Evolutionary conservation across 352 stramenopile genomes (phyloP).

Genomic region (Achlya hypogyna): DNA sequence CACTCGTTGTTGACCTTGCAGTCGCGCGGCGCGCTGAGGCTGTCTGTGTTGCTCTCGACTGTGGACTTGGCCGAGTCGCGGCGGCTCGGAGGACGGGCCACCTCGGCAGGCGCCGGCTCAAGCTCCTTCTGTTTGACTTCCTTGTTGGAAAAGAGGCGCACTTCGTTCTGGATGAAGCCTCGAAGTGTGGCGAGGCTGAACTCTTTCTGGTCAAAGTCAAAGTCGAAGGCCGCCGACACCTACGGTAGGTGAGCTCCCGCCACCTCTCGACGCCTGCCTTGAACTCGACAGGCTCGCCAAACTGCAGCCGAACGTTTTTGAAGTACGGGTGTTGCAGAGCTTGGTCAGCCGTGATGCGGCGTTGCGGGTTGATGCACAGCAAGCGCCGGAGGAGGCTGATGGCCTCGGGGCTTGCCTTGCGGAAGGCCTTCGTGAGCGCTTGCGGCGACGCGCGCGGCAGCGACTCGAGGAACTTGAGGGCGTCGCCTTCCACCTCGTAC

Average conservation of each 20-base stretch:
- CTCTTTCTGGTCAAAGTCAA: conserved; percentile 75
- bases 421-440: conserved; percentile 57
- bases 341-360: conserved; percentile 81
- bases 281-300: conserved; percentile 61
- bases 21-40: conserved; percentile 3
- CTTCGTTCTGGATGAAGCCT: conserved; percentile 67
- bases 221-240: conserved; percentile 62
- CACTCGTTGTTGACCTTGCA: conserved; percentile 8
- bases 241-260: neutral
- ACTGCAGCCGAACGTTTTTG: conserved; percentile 53
- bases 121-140: conserved; percentile 28
- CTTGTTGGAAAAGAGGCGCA: conserved; percentile 53
- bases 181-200: conserved; percentile 48
- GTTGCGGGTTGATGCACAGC: conserved; percentile 85
- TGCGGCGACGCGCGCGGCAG: conserved; percentile 61
- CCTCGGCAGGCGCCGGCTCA: neutral
- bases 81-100: neutral
- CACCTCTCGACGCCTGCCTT: neutral
- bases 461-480: conserved; percentile 65
- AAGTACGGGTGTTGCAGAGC: conserved; percentile 90
- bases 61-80: neutral
- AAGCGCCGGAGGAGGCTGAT: conserved; percentile 53
- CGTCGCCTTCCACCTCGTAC: conserved; percentile 65
- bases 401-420: conserved; percentile 51
- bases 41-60: neutral